A percentile compares a stretch with the other conserved stretches of the same genome.
Evolutionary conservation across 2,329 filamentous ascomycete genomes (phyloP).

Genomic region (Phaeosphaeria sp.): DNA sequence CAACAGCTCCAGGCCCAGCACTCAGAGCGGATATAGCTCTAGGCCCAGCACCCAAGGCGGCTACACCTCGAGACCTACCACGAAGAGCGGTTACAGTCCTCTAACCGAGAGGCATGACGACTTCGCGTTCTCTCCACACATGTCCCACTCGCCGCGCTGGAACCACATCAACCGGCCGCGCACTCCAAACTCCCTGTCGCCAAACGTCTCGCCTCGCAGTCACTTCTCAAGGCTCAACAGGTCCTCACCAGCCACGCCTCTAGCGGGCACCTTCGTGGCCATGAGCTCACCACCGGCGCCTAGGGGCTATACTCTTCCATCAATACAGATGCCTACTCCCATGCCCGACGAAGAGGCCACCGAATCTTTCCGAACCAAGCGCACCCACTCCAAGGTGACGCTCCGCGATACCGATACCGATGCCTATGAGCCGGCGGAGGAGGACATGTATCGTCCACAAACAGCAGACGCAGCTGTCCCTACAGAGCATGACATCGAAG

Average conservation of each 20-base stretch:
- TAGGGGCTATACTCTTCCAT: constrained; percentile 5
- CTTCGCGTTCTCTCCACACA: constrained; percentile 48
- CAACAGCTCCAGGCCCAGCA: not conserved
- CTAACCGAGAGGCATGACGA: constrained; percentile 45
- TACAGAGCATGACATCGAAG: constrained; percentile 37
- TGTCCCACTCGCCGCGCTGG: not conserved
- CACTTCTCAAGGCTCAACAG: constrained; percentile 52
- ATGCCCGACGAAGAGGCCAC: constrained; percentile 14
- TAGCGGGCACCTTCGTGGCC: constrained; percentile 13
- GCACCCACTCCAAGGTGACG: constrained; percentile 35
- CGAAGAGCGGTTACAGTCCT: not conserved
- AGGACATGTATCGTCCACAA: not conserved
- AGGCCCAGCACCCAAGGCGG: not conserved
- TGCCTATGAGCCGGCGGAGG: not conserved
- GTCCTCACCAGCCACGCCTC: constrained; percentile 22
- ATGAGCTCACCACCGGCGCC: constrained; percentile 16
- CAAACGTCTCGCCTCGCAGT: constrained; percentile 48
- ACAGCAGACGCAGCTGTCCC: constrained; percentile 9
- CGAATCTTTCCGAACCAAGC: constrained; percentile 28
- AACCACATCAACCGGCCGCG: not conserved
- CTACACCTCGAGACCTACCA: not conserved
- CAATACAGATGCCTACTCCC: constrained; percentile 18
- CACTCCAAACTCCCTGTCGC: constrained; percentile 38
- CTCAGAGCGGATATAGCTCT: not conserved
- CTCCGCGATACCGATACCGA: constrained; percentile 8